Conservation (phyloP, 257 asterid species). For the Capsicum baccatum region DNA sequence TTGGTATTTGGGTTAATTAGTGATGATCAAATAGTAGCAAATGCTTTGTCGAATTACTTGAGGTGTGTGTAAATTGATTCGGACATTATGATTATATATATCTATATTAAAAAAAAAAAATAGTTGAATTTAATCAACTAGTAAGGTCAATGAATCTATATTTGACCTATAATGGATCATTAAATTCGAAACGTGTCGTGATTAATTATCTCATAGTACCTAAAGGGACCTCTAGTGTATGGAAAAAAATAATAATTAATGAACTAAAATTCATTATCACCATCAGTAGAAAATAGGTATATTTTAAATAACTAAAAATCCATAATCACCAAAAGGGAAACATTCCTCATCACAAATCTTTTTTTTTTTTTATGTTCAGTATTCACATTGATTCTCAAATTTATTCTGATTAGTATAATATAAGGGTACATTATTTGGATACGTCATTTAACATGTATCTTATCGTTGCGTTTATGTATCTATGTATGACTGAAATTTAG, state of each 20-base stretch:
- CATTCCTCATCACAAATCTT: background rate
- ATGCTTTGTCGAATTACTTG: no score
- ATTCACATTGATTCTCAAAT: background rate
- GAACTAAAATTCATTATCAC: background rate
- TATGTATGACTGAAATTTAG: background rate
- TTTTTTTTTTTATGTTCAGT: background rate
- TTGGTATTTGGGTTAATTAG: no score
- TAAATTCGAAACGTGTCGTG: background rate
- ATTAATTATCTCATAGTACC: background rate
- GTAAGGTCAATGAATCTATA: background rate
- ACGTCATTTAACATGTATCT: background rate
- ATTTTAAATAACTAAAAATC: background rate
- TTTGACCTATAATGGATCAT: background rate
- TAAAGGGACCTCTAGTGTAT: background rate
- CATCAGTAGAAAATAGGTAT: background rate
- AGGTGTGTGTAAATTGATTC: no score
- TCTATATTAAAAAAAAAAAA: background rate
- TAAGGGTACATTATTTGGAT: background rate
- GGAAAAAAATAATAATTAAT: no score
- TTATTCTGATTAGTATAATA: background rate
- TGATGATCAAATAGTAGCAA: no score
- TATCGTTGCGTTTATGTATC: no score
- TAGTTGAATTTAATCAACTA: background rate
- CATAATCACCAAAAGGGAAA: background rate
- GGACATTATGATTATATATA: background rate